Evolutionary conservation across 257 asterid genomes (phyloP).

Genomic region (Solanum etuberosum): DNA sequence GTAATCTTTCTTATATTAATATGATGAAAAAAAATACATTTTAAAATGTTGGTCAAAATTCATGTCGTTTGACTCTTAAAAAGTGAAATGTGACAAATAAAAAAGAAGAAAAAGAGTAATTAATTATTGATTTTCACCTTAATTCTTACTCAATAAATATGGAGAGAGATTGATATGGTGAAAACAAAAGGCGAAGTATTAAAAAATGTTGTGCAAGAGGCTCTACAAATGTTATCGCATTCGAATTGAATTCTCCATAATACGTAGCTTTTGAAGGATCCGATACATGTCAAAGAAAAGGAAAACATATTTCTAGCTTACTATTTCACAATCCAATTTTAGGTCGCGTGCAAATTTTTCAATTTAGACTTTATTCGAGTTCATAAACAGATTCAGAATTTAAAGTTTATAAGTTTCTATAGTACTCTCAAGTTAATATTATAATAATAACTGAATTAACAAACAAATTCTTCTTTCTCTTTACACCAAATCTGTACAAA

Average conservation of each 20-base stretch:
- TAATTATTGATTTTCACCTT: too few relatives aligned
- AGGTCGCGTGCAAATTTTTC: neutral
- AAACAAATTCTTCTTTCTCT: neutral
- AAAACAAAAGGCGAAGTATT: too few relatives aligned
- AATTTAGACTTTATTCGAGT: too few relatives aligned
- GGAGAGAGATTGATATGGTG: too few relatives aligned
- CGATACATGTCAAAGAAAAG: neutral
- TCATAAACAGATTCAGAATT: too few relatives aligned
- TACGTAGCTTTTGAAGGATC: neutral
- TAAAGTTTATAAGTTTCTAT: too few relatives aligned
- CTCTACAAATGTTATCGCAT: neutral
- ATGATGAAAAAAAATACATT: neutral
- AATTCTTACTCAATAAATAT: too few relatives aligned
- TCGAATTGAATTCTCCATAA: neutral
- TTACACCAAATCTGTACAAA: neutral
- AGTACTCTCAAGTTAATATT: too few relatives aligned
- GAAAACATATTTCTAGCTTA: neutral
- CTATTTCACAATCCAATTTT: neutral
- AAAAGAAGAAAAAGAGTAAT: rapidly evolving
- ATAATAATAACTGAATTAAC: neutral
- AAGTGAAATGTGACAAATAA: too few relatives aligned
- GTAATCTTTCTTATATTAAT: too few relatives aligned
- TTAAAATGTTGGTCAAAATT: too few relatives aligned
- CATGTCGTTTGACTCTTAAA: rapidly evolving
- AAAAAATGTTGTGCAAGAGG: neutral